Evolutionary conservation across 805 yeast species (phyloP).

Genomic region (Debaryomyces castellii): DNA sequence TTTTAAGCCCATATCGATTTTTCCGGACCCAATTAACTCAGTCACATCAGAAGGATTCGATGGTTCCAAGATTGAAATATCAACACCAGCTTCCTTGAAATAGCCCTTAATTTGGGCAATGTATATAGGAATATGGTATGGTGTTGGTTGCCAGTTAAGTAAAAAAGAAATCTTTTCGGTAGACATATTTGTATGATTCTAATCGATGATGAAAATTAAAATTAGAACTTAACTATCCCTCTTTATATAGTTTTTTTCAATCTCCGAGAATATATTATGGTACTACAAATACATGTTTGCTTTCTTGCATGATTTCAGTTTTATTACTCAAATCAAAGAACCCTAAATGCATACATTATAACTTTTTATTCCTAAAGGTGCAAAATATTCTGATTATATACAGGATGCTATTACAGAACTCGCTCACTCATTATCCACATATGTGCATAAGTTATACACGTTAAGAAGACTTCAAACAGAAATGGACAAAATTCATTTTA

Average conservation of each 20-base stretch:
- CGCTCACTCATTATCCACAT: neutral
- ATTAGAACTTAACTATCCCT: neutral
- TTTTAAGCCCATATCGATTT: slow-evolving; percentile 57
- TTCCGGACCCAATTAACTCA: slow-evolving; percentile 56
- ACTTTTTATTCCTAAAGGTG: neutral
- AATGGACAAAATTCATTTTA: no score
- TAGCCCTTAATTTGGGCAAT: slow-evolving; percentile 50
- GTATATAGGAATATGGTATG: slow-evolving; percentile 55
- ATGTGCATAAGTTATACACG: neutral
- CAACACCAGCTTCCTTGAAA: slow-evolving; percentile 50
- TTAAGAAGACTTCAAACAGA: no score
- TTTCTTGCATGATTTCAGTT: neutral
- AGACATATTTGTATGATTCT: no score
- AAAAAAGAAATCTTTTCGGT: slow-evolving; percentile 51
- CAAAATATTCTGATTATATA: neutral
- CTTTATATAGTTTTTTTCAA: neutral
- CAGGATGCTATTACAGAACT: neutral
- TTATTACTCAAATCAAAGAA: neutral
- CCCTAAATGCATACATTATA: neutral
- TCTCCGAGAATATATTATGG: neutral
- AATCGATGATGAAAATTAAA: no score
- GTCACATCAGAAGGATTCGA: slow-evolving; percentile 60
- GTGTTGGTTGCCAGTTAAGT: slow-evolving; percentile 55
- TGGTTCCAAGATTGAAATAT: slow-evolving; percentile 54
- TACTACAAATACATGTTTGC: neutral